Base-by-base conservation (phyloP, 345 rosid species). In the Eucalyptus curtisii region DNA sequence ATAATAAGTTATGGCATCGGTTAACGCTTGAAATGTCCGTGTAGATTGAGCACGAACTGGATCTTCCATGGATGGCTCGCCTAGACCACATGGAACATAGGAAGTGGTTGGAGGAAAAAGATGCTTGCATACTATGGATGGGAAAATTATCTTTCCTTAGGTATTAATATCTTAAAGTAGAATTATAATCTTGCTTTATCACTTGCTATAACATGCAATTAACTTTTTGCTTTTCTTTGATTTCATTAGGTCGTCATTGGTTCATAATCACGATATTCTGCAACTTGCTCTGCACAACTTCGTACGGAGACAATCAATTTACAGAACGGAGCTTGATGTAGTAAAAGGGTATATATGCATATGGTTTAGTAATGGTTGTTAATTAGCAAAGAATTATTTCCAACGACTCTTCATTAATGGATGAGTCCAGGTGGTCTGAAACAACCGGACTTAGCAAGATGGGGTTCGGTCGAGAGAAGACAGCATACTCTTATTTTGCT, bases 381-480 rank as follows among this genome's bases (percentile, higher is more conserved):
- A 37, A 37, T 37, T 33, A 71, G 45, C 45, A 71, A 71, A 24
- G 11, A 19, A 24, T 10, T 71, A 33, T 33, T 48, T 31, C 82
- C 40, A 45, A 47, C 31, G 6, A 49, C 16, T 19, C 87, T 44
- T 79, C n/a, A 33, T 42, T 9, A 80, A 45, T 86, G 48, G 19
- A 17, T 57, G 1, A 88, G 20, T 31, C 59, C 89, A 96, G 97
- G 90, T 96, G 98, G 95, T 93, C 94, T 1, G 90, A 59, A 89
- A 87, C 57, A 19, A 91, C 66, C 89, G 95, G 96, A 44, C 95
- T 96, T 44, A 57, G 37, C 50, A 91, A 94, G 17, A 93, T 95
- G 90, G 96, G 96, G 76, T 95, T 96, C 87, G 95, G 95, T 31
- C 88, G 96, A 87, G 98, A 96, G 90, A 95, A 93, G 90, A 93